Percentiles rank a stretch among this genome's conserved stretches.
phyloP scores from a whole-genome alignment of 805 yeast genomes.

The Debaryomyces hansenii region DNA sequence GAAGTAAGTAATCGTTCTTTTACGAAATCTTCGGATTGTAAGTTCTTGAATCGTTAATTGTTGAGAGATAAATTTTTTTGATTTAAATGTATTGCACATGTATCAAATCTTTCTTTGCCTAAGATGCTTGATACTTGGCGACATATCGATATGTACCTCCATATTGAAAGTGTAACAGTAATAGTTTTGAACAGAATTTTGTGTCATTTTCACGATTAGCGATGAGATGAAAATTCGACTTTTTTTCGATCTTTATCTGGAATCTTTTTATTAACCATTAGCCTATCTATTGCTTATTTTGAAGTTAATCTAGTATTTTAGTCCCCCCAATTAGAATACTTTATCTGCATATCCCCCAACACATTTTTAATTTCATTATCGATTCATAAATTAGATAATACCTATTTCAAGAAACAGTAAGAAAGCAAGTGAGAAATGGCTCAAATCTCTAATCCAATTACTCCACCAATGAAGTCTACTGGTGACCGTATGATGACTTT shows the following conservation, averaged over 20 bases:
- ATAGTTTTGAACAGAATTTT: background rate
- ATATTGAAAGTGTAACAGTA: no score
- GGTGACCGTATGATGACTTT: slow-evolving; percentile 83
- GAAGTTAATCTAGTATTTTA: slow-evolving; percentile 8
- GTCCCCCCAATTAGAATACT: slow-evolving; percentile 6
- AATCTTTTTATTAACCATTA: background rate
- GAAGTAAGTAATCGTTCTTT: slow-evolving; percentile 5
- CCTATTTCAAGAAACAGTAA: slow-evolving; percentile 2
- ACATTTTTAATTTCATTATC: background rate
- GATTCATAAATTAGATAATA: background rate
- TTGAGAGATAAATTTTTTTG: slow-evolving; percentile 4
- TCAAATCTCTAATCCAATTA: slow-evolving; percentile 52
- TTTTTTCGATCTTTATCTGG: background rate
- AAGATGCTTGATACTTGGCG: no score
- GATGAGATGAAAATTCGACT: slow-evolving; percentile 1
- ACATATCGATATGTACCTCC: no score
- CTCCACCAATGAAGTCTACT: slow-evolving; percentile 84
- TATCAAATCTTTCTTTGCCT: no score
- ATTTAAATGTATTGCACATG: no score
- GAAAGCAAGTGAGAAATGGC: slow-evolving; percentile 6
- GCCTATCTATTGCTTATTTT: background rate
- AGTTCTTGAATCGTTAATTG: slow-evolving; percentile 6
- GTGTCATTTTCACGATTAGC: background rate
- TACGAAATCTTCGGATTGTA: slow-evolving; percentile 4
- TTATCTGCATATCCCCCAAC: slow-evolving; percentile 4